Evolutionary conservation across 805 yeast genomes (phyloP), one percentile per base, ranked within the genome.

Genomic region (Candida succiphila): DNA sequence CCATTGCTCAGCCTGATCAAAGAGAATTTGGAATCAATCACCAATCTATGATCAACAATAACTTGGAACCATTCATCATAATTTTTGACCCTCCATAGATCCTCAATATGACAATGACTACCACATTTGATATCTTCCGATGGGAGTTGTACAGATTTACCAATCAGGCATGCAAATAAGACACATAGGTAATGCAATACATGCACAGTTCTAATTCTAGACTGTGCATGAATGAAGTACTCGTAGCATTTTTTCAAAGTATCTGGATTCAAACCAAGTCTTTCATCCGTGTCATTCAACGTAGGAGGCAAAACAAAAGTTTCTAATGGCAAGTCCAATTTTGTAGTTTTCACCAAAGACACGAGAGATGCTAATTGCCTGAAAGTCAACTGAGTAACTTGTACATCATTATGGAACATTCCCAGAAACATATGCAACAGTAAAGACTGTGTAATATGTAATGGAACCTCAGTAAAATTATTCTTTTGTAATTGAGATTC

Each of bases 1-100:
- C 70, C 69, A 50, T 79, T 78, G 28, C 81, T 63, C 29, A 79
- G 41, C 34, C 71, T 72, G 21, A 76, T 70, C 18, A 79, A 54
- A 0, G 72, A 54, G 44, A 67, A 69, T 45, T 72, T 72, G 2
- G 78, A 69, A 40, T 72, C 76, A 33, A 74, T 48, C 2, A 42
- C 45, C n/a, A 71, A 47, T 21, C 60, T 55, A 32, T 61, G 54
- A 13, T 49, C 47, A 1, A 46, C 45, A 30, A 73, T 41, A 13
- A 63, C 39, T 4, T 46, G 41, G 27, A 60, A 49, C 89, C 89
- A 82, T 35, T 69, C 72, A 3, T 43, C 35, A 5, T 69, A 51
- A 33, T 64, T 57, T 17, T 60, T 64, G 36, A 78, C 66, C 29
- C 63, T 60, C 80, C 87, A 82, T 35, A 81, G 55, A 10, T 58